A percentile compares a stretch with the other conserved stretches of the same genome.
Conservation (phyloP, 1,284 basidiomycete genomes). For the Cutaneotrichosporon curvatum region DNA sequence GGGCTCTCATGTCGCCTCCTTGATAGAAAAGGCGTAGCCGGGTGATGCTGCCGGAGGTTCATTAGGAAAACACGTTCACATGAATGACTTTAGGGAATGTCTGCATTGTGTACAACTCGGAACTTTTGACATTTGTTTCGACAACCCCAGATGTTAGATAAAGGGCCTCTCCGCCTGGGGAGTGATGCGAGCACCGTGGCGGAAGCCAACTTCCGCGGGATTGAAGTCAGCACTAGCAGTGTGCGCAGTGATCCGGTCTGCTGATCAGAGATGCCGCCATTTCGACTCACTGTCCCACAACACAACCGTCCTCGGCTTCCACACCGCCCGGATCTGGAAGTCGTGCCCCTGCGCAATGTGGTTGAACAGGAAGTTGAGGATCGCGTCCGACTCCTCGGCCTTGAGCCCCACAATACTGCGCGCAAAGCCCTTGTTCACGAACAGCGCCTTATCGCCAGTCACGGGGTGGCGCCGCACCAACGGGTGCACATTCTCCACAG, state of each 20-base stretch:
- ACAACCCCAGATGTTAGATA: conserved; percentile 2
- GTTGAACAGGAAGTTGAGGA: conserved; percentile 54
- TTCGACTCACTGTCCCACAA: conserved; percentile 48
- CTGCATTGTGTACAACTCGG: no score
- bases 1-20: no score
- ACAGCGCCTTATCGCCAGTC: conserved; percentile 43
- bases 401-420: conserved; percentile 61
- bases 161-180: conserved; percentile 79
- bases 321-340: conserved; percentile 50
- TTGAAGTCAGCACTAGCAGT: conserved; percentile 73
- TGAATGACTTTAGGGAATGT: no score
- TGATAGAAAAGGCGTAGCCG: no score
- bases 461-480: conserved; percentile 41
- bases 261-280: background rate
- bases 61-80: no score
- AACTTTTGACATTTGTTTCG: no score
- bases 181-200: conserved; percentile 73
- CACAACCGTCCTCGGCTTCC: conserved; percentile 51
- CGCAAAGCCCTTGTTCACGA: conserved; percentile 53
- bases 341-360: conserved; percentile 53
- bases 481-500: conserved; percentile 57
- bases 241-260: conserved; percentile 49
- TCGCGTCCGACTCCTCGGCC: conserved; percentile 59
- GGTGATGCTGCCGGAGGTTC: no score
- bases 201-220: conserved; percentile 46